phyloP scores from a whole-genome alignment of 192 early-diverging fungal genomes.

The Linnemannia hyalina region DNA sequence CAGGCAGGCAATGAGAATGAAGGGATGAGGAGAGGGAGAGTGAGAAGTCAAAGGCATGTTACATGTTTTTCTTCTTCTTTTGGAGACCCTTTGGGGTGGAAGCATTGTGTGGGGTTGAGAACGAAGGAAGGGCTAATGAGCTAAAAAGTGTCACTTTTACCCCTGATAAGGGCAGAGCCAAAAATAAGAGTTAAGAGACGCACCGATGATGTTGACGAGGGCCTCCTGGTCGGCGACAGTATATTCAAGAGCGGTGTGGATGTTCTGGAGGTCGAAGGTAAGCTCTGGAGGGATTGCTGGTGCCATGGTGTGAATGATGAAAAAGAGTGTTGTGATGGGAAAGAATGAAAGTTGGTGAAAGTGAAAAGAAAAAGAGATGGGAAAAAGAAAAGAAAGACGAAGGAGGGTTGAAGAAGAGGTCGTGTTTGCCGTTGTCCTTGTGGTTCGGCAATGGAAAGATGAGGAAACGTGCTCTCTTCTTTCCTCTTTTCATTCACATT shows the following conservation, averaged over 20 bases:
- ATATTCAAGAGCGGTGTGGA: slow-evolving; percentile 31
- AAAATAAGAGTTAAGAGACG: background rate
- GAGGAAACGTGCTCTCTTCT: background rate
- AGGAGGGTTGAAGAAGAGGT: slow-evolving; percentile 3
- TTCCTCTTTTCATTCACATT: background rate
- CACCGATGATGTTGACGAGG: slow-evolving; percentile 55
- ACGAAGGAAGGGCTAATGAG: background rate
- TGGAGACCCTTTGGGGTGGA: background rate
- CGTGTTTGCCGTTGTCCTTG: background rate
- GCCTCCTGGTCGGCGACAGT: slow-evolving; percentile 41
- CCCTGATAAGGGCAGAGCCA: background rate
- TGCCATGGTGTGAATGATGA: slow-evolving; percentile 15
- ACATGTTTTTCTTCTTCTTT: background rate
- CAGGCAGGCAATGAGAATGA: background rate
- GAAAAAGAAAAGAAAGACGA: background rate
- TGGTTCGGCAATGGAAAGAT: background rate
- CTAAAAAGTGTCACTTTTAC: background rate
- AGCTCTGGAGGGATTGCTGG: slow-evolving; percentile 42
- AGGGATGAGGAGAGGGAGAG: too few relatives aligned
- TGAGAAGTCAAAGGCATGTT: background rate
- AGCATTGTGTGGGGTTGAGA: background rate
- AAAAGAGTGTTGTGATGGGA: background rate
- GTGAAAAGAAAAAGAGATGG: background rate
- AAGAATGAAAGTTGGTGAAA: slow-evolving; percentile 4
- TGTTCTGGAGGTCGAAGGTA: slow-evolving; percentile 33